These are phyloP conservation scores for Kodamaea ohmeri DNA, from an alignment of 1,139 yeast species.

Conservation along the genomic window DNA sequence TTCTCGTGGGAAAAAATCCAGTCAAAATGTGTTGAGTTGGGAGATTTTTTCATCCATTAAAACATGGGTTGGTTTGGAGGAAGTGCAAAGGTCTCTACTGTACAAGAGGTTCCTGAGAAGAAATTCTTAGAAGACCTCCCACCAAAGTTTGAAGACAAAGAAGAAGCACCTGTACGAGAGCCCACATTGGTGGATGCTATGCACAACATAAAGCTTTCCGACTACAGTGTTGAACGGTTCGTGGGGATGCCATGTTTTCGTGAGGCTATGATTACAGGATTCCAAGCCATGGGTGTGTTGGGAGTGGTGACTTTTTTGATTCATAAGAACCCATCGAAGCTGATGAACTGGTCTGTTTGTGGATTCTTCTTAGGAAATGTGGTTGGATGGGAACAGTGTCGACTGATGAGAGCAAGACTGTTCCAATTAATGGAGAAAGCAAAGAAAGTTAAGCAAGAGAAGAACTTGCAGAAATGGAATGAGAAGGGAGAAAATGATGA, in stretches of 20 bases:
- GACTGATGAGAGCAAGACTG: conserved; percentile 64
- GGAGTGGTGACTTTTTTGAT: conserved; percentile 70
- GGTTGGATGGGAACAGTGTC: conserved; percentile 92
- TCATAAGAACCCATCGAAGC: conserved; percentile 58
- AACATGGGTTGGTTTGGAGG: conserved; percentile 28
- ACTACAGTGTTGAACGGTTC: conserved; percentile 55
- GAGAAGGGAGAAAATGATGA: conserved; percentile 21
- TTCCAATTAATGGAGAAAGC: conserved; percentile 63
- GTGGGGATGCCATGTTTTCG: conserved; percentile 83
- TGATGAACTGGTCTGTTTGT: conserved; percentile 80
- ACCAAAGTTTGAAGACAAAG: conserved; percentile 45
- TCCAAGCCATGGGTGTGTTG: conserved; percentile 78
- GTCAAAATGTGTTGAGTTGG: background rate
- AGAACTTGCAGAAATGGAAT: conserved; percentile 27
- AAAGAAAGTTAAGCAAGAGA: conserved; percentile 47
- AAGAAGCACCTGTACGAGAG: conserved; percentile 17
- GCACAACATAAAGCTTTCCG: conserved; percentile 35
- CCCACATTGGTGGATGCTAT: conserved; percentile 34
- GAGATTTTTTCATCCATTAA: conserved; percentile 2
- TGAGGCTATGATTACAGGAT: conserved; percentile 84
- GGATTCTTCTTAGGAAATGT: conserved; percentile 79
- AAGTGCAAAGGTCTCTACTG: conserved; percentile 23
- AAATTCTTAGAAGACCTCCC: conserved; percentile 30
- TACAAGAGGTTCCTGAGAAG: conserved; percentile 15
- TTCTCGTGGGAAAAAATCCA: no score